phyloP scores from a whole-genome alignment of 2,329 filamentous ascomycete species.

The Penicillium sp. region DNA sequence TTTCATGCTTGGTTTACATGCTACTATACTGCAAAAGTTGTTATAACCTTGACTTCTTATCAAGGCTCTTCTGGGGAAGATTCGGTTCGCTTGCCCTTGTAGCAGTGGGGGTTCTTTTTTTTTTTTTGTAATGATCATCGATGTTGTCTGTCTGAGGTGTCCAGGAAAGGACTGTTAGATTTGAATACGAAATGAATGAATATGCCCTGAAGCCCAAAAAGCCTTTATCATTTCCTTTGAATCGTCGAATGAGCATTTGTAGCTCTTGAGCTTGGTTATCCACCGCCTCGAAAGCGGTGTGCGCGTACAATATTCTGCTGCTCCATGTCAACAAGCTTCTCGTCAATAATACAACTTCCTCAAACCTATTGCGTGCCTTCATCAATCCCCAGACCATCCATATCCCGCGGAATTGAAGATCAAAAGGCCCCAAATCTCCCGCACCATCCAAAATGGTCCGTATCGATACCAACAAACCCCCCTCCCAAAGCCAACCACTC shows the following conservation, averaged over 20 bases:
- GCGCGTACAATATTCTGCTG: slow-evolving; percentile 4
- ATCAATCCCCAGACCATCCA: not conserved
- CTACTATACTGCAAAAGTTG: slow-evolving; percentile 13
- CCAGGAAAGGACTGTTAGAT: slow-evolving; percentile 1
- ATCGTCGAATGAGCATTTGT: not conserved
- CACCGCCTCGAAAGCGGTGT: slow-evolving; percentile 6
- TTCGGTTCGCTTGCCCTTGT: not conserved
- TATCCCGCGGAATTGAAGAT: not conserved
- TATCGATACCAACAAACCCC: not conserved
- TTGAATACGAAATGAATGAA: slow-evolving; percentile 4
- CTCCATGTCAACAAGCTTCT: slow-evolving; percentile 10
- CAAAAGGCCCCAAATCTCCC: too few species aligned
- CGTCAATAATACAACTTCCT: not conserved
- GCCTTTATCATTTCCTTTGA: not conserved
- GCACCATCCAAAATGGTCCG: slow-evolving; percentile 27
- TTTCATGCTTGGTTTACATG: slow-evolving; percentile 2
- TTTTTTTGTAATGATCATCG: not conserved
- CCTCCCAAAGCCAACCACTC: not conserved
- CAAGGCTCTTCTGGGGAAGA: slow-evolving; percentile 4
- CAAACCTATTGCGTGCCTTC: not conserved
- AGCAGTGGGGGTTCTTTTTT: not conserved
- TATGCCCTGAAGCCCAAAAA: not conserved
- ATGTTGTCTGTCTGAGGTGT: not conserved
- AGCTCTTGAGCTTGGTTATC: not conserved
- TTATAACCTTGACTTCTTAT: slow-evolving; percentile 10